Evolutionary conservation across 345 rosid species (phyloP).

Genomic region (Camelina neglecta): DNA sequence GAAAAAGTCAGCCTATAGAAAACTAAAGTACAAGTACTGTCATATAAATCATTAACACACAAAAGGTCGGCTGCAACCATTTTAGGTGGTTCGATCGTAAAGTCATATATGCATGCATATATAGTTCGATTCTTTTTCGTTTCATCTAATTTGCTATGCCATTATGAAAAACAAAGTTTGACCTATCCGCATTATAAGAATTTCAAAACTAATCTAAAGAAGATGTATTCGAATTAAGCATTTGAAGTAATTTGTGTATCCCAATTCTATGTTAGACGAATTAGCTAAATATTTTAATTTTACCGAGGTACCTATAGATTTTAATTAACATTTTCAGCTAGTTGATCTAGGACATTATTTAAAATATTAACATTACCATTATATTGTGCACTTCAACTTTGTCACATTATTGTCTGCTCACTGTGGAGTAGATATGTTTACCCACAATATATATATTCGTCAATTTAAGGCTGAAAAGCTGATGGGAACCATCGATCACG

Average conservation of each 20-base stretch:
- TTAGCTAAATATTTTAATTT: background rate
- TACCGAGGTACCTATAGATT: background rate
- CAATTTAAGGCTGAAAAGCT: slow-evolving; percentile 12
- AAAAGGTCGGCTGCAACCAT: background rate
- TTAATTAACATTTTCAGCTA: background rate
- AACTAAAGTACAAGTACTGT: background rate
- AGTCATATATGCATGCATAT: background rate
- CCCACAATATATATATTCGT: background rate
- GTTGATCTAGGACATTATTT: background rate
- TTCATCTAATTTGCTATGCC: background rate
- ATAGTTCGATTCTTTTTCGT: background rate
- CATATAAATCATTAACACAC: background rate
- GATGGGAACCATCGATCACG: slow-evolving; percentile 24
- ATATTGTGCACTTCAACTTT: background rate
- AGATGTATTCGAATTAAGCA: background rate
- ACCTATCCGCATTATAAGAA: background rate
- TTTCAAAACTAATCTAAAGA: background rate
- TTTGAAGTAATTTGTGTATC: too few species aligned
- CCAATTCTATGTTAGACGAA: too few species aligned
- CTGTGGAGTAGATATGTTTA: background rate
- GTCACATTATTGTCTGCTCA: background rate
- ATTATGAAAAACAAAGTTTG: background rate
- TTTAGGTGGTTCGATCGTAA: background rate
- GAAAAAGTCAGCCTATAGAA: background rate
- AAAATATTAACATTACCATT: background rate